A percentile compares a stretch with the other conserved stretches of the same genome.
Evolutionary conservation across 2,329 filamentous ascomycete genomes (phyloP).

Genomic region (Fusarium sacchari): DNA sequence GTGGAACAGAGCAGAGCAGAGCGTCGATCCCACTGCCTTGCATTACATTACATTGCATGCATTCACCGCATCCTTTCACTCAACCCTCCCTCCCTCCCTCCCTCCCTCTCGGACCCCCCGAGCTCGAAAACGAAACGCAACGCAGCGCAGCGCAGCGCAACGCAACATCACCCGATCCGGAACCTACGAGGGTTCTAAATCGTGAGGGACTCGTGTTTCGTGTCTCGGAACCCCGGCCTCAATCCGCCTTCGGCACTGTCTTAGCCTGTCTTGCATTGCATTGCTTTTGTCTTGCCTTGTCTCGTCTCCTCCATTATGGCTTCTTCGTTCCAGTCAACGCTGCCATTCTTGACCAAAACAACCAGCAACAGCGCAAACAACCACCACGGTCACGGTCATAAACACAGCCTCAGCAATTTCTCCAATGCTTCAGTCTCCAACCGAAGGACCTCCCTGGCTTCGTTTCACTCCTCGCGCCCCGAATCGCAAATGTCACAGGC

Average conservation of each 20-base stretch:
- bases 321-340: slow-evolving; percentile 48
- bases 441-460: slow-evolving; percentile 68
- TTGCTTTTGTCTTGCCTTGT: slow-evolving; percentile 9
- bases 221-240: slow-evolving; percentile 25
- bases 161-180: slow-evolving; percentile 32
- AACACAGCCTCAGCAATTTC: slow-evolving; percentile 47
- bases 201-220: slow-evolving; percentile 22
- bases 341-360: slow-evolving; percentile 55
- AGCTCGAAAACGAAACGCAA: not conserved
- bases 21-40: slow-evolving; percentile 33
- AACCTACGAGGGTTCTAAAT: slow-evolving; percentile 32
- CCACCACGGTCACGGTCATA: slow-evolving; percentile 43
- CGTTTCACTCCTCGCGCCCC: slow-evolving; percentile 69
- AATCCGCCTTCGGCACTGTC: slow-evolving; percentile 23
- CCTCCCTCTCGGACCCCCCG: slow-evolving; percentile 29
- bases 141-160: slow-evolving; percentile 7
- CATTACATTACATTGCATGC: slow-evolving; percentile 30
- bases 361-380: slow-evolving; percentile 33
- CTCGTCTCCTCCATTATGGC: slow-evolving; percentile 33
- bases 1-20: slow-evolving; percentile 25
- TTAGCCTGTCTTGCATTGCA: not conserved
- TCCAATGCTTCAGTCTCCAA: slow-evolving; percentile 47
- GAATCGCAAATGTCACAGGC: slow-evolving; percentile 66
- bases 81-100: slow-evolving; percentile 16
- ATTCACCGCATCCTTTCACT: slow-evolving; percentile 39